Percentiles rank a stretch among this genome's conserved stretches.
These are phyloP conservation scores for Neoscytalidium dimidiatum DNA, from an alignment of 2,329 filamentous ascomycete species.

Conservation along the genomic window DNA sequence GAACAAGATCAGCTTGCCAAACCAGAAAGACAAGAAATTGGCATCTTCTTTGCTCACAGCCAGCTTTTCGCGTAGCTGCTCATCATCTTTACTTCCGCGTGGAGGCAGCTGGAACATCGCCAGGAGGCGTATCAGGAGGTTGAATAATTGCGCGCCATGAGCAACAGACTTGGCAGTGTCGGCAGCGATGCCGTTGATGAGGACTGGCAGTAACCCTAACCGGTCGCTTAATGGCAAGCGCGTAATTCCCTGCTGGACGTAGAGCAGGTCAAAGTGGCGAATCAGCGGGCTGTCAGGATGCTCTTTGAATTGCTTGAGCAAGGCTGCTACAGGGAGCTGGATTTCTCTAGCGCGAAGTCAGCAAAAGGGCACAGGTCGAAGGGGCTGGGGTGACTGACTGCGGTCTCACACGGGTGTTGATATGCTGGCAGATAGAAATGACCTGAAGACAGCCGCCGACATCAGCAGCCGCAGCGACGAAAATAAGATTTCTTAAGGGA, in stretches of 20 bases:
- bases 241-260: slow-evolving; percentile 81
- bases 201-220: slow-evolving; percentile 69
- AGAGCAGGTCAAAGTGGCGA: slow-evolving; percentile 83
- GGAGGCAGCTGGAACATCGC: slow-evolving; percentile 70
- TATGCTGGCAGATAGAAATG: slow-evolving; percentile 70
- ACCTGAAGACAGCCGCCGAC: slow-evolving; percentile 46
- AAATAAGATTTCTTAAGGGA: slow-evolving; percentile 37
- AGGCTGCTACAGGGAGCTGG: slow-evolving; percentile 77
- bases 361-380: not conserved
- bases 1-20: slow-evolving; percentile 76
- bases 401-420: slow-evolving; percentile 65
- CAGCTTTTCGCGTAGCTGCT: slow-evolving; percentile 64
- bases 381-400: slow-evolving; percentile 39
- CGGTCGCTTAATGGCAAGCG: slow-evolving; percentile 64
- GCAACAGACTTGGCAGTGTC: slow-evolving; percentile 57
- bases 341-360: slow-evolving; percentile 51
- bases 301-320: slow-evolving; percentile 89
- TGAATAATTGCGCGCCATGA: slow-evolving; percentile 71
- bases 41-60: slow-evolving; percentile 73
- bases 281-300: slow-evolving; percentile 68
- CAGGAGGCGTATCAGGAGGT: slow-evolving; percentile 76
- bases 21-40: slow-evolving; percentile 69
- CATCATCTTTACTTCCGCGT: slow-evolving; percentile 78
- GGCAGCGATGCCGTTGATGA: slow-evolving; percentile 66
- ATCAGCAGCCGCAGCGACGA: slow-evolving; percentile 32